Conservation (phyloP, 1,284 basidiomycete species). For the Ceratobasidium sp. region DNA sequence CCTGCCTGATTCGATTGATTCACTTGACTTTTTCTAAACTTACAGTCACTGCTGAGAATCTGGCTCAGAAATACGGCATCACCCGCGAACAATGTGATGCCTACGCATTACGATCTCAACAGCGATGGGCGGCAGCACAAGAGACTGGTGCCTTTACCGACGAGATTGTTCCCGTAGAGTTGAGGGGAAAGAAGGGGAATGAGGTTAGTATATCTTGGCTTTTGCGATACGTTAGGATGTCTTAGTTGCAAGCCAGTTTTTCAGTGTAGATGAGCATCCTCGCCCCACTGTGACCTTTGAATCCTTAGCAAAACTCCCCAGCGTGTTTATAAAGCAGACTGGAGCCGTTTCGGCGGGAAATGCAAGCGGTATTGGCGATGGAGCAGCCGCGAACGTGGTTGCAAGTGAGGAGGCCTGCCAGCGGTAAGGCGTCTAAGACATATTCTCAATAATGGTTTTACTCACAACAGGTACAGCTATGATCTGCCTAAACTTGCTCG, state of each 20-base stretch:
- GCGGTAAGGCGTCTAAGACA: slow-evolving; percentile 45
- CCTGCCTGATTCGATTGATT: background rate
- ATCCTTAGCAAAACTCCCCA: slow-evolving; percentile 62
- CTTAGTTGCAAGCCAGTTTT: slow-evolving; percentile 45
- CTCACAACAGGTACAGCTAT: slow-evolving; percentile 49
- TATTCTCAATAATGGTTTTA: background rate
- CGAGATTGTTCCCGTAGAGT: slow-evolving; percentile 65
- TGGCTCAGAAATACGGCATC: slow-evolving; percentile 67
- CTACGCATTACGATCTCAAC: slow-evolving; percentile 67
- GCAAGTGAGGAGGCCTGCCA: slow-evolving; percentile 64
- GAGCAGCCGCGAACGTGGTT: slow-evolving; percentile 68
- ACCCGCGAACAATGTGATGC: slow-evolving; percentile 66
- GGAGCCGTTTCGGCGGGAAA: slow-evolving; percentile 68
- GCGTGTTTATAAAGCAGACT: slow-evolving; percentile 65
- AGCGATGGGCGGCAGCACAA: slow-evolving; percentile 66
- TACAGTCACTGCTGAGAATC: slow-evolving; percentile 68
- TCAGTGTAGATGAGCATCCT: slow-evolving; percentile 66
- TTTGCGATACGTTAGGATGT: slow-evolving; percentile 42
- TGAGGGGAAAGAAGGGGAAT: slow-evolving; percentile 59
- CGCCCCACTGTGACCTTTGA: slow-evolving; percentile 62
- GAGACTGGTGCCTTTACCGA: slow-evolving; percentile 63
- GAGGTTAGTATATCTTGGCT: slow-evolving; percentile 13
- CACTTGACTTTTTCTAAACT: background rate
- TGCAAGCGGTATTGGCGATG: slow-evolving; percentile 68
- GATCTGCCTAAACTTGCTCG: slow-evolving; percentile 64